phyloP scores from a whole-genome alignment of 2,329 filamentous ascomycete genomes.

The Macroventuria anomochaeta region DNA sequence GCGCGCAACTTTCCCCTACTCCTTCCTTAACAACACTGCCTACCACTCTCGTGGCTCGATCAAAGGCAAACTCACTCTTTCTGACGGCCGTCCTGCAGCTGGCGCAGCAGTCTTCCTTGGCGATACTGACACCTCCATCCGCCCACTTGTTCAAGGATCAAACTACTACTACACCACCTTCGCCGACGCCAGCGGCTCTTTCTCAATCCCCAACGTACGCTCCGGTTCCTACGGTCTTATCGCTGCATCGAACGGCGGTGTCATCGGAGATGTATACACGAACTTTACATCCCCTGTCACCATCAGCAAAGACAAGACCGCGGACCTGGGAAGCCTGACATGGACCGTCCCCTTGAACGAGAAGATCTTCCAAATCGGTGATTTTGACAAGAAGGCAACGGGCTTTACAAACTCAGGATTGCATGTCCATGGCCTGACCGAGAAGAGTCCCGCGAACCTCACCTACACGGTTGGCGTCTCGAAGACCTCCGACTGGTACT shows the following conservation, averaged over 20 bases:
- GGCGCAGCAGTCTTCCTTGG: conserved; percentile 57
- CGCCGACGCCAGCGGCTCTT: conserved; percentile 49
- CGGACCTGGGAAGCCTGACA: conserved; percentile 42
- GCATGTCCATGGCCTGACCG: conserved; percentile 51
- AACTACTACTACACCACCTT: conserved; percentile 56
- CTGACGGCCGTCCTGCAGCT: conserved; percentile 54
- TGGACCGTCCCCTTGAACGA: conserved; percentile 47
- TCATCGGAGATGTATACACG: conserved; percentile 54
- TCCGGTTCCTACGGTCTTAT: conserved; percentile 52
- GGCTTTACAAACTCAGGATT: conserved; percentile 54
- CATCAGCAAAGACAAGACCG: conserved; percentile 37
- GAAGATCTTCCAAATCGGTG: conserved; percentile 54
- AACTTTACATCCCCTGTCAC: conserved; percentile 47
- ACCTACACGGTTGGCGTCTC: conserved; percentile 49
- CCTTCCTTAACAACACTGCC: conserved; percentile 51
- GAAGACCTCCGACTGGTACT: conserved; percentile 52
- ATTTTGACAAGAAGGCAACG: conserved; percentile 52
- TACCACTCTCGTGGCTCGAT: conserved; percentile 55
- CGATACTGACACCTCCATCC: conserved; percentile 50
- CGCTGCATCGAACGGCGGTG: conserved; percentile 55
- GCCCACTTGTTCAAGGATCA: conserved; percentile 53
- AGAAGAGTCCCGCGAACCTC: conserved; percentile 51
- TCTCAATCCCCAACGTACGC: conserved; percentile 52
- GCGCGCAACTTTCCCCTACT: conserved; percentile 52
- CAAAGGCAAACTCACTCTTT: conserved; percentile 50